Evolutionary conservation across 331 rosid genomes (phyloP), one percentile per base, ranked within the genome.

Genomic region (Quercus phellos): DNA sequence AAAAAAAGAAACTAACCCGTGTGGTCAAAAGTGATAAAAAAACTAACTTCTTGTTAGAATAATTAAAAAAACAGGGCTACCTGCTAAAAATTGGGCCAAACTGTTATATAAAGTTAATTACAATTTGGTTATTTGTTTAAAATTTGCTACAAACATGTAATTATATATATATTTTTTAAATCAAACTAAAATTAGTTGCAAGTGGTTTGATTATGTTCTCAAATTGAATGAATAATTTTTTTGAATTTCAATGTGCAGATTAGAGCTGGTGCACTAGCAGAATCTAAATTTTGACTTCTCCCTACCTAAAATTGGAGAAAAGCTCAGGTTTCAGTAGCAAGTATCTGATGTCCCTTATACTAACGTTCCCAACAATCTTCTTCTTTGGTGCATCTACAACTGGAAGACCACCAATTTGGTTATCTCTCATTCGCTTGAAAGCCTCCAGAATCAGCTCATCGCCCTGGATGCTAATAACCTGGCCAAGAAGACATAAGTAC

Each of bases 371-470:
- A 22, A 91, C 92, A 73, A 90, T 90, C 80, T 54, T 88, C 88
- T 82, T 92, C 46, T 67, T 78, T 73, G 91, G 87, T 71, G 93
- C 94, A 74, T 89, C 88, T n/a, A 93, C 87, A 7, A 90, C 91
- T 7, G 98, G 96, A 82, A 95, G 90, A 73, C 98, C 98, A 4
- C 98, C 96, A 0, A 95, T 91, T 80, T 78, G 84, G 69, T 89
- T 78, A 64, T 95, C 97, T 82, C 73, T 85, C 97, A 93, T 94
- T 81, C 67, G 85, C 88, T 88, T 94, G 93, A 92, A 94, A 79
- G 99, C 96, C 90, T 94, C 97, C 68, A 92, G 92, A 78, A 92
- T 75, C 79, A 94, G 80, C 63, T 85, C 95, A 68, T 86, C 56
- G 70, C 88, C 84, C 75, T 82, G 89, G 84, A 92, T 76, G 85